Conservation (phyloP, 495 filamentous ascomycete genomes). For the Aspergillus cavernicola region DNA sequence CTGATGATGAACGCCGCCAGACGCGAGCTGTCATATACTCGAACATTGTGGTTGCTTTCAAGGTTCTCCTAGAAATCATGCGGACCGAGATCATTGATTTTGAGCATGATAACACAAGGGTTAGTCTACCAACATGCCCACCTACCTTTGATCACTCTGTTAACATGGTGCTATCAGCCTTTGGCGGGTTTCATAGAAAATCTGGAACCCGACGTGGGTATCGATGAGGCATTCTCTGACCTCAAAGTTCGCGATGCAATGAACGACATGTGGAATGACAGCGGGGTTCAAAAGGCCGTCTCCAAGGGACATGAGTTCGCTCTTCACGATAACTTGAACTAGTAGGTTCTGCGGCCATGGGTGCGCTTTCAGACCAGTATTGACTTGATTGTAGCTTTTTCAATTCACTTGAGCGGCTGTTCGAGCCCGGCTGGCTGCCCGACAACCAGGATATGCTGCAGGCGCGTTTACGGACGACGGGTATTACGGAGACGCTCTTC, state of each 20-base stretch:
- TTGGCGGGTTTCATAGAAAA: conserved; percentile 33
- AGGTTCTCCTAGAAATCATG: conserved; percentile 91
- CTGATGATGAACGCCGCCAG: conserved; percentile 84
- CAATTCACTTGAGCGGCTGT: conserved; percentile 82
- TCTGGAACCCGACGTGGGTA: conserved; percentile 69
- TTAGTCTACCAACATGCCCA: conserved; percentile 27
- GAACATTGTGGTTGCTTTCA: conserved; percentile 86
- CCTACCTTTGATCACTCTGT: background rate
- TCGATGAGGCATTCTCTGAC: conserved; percentile 66
- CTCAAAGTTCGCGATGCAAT: conserved; percentile 69
- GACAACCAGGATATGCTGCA: conserved; percentile 95
- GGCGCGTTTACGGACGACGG: conserved; percentile 87
- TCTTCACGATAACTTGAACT: conserved; percentile 89
- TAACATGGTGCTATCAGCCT: conserved; percentile 21
- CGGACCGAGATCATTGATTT: conserved; percentile 75
- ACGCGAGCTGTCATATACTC: conserved; percentile 93
- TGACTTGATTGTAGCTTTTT: conserved; percentile 70
- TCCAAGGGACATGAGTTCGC: conserved; percentile 93
- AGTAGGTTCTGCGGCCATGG: conserved; percentile 55
- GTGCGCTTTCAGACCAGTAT: background rate
- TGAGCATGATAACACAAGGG: conserved; percentile 72
- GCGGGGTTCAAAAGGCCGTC: conserved; percentile 80
- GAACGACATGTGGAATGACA: conserved; percentile 78
- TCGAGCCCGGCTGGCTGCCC: conserved; percentile 83
- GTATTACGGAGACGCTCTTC: conserved; percentile 96